Evolutionary conservation across 345 rosid genomes (phyloP).

Genomic region (Salix brachista): DNA sequence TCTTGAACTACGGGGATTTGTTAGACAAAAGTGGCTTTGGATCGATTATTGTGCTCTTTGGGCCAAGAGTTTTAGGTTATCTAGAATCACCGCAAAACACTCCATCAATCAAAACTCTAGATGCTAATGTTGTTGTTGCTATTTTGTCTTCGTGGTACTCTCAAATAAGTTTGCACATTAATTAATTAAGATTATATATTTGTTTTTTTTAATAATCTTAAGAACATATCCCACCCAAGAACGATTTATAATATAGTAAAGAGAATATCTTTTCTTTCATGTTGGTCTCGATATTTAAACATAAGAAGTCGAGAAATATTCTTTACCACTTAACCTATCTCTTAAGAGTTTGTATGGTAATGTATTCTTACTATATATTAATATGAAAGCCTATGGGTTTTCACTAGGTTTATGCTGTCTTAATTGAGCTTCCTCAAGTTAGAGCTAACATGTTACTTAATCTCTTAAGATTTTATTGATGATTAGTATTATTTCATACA

Average conservation of each 20-base stretch:
- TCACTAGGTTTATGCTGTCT: background rate
- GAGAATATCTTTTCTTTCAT: too few relatives aligned
- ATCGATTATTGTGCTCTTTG: constrained; percentile 2
- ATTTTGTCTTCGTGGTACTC: too few relatives aligned
- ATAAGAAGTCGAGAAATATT: background rate
- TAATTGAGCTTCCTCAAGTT: too few relatives aligned
- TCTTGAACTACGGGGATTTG: background rate
- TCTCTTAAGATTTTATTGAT: too few relatives aligned
- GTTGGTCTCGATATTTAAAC: background rate
- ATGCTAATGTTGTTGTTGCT: background rate
- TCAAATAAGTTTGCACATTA: too few relatives aligned
- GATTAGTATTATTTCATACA: too few relatives aligned
- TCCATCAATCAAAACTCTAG: background rate
- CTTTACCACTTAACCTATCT: background rate
- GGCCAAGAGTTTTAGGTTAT: background rate
- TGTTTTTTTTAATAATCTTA: too few relatives aligned
- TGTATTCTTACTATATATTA: background rate
- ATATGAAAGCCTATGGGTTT: background rate
- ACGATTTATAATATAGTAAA: too few relatives aligned
- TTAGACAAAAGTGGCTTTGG: background rate
- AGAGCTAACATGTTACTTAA: too few relatives aligned
- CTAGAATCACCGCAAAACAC: background rate
- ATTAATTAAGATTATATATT: too few relatives aligned
- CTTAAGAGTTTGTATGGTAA: background rate
- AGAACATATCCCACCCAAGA: too few relatives aligned